Percentiles rank a stretch among this genome's conserved stretches.
Evolutionary conservation across 163 green algal species (phyloP).

Genomic region (Coccomyxa subellipsoidea): DNA sequence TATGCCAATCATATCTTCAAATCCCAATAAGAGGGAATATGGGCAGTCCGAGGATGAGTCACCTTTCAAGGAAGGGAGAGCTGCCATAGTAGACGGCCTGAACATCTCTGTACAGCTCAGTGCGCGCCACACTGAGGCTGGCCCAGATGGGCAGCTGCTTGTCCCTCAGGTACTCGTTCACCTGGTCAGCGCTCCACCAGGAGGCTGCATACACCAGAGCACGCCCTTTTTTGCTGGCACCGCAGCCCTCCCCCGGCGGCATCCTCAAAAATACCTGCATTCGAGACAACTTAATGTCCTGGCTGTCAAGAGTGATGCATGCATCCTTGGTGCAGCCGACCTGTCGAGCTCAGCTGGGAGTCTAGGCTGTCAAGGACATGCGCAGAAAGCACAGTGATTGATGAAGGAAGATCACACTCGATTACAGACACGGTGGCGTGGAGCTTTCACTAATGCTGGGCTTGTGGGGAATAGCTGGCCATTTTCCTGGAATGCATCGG

Average conservation of each 20-base stretch:
- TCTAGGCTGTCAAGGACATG: too few species aligned
- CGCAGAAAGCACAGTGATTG: too few species aligned
- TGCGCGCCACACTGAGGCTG: conserved; percentile 60
- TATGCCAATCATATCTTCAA: too few species aligned
- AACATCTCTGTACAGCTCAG: conserved; percentile 87
- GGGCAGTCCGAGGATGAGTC: conserved; percentile 5
- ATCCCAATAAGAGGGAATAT: too few species aligned
- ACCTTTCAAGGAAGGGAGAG: conserved; percentile 58
- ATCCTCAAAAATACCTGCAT: conserved; percentile 1
- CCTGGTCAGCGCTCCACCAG: conserved; percentile 80
- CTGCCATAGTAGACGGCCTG: conserved; percentile 65
- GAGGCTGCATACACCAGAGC: conserved; percentile 88
- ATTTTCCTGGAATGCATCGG: too few species aligned
- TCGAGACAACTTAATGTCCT: neutral
- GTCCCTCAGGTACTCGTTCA: conserved; percentile 62
- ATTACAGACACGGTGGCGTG: too few species aligned
- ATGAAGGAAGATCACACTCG: too few species aligned
- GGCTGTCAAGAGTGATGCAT: too few species aligned
- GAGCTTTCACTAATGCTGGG: too few species aligned
- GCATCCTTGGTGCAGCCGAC: neutral
- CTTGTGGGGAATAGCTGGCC: too few species aligned
- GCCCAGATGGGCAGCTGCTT: conserved; percentile 81
- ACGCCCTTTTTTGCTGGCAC: conserved; percentile 1
- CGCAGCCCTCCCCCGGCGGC: neutral
- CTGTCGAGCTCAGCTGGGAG: neutral